phyloP scores from a whole-genome alignment of 192 early-diverging fungal genomes.

The Backusella parvicylindrica region DNA sequence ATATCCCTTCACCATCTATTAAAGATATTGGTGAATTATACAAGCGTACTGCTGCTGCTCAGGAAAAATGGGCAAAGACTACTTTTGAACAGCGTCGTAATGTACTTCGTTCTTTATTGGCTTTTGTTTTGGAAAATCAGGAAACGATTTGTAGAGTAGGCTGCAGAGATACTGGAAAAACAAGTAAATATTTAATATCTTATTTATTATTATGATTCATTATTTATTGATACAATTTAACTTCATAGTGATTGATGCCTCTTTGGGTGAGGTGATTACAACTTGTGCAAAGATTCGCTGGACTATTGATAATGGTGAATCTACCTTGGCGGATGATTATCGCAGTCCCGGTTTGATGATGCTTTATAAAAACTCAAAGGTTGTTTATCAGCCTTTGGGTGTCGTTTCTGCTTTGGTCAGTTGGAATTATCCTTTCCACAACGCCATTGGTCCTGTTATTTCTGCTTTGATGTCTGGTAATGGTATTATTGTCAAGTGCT shows the following conservation, averaged over 20 bases:
- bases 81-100: constrained; percentile 68
- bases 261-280: constrained; percentile 78
- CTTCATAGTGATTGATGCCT: constrained; percentile 67
- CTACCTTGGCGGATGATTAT: constrained; percentile 59
- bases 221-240: background rate
- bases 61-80: constrained; percentile 64
- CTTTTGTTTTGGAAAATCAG: constrained; percentile 71
- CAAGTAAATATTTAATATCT: constrained; percentile 36
- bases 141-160: constrained; percentile 71
- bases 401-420: constrained; percentile 78
- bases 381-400: constrained; percentile 79
- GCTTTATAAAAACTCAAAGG: constrained; percentile 71
- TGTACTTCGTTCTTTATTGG: constrained; percentile 67
- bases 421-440: constrained; percentile 90
- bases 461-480: constrained; percentile 84
- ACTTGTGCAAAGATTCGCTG: constrained; percentile 77
- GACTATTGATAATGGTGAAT: constrained; percentile 77
- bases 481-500: constrained; percentile 80
- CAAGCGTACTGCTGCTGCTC: constrained; percentile 56
- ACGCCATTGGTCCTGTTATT: constrained; percentile 75
- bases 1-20: constrained; percentile 51
- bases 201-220: background rate
- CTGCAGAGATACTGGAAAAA: constrained; percentile 79
- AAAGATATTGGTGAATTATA: constrained; percentile 58
- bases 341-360: constrained; percentile 68